Evolutionary conservation across 1,139 yeast genomes (phyloP).

Genomic region (Sporopachydermia cereana): DNA sequence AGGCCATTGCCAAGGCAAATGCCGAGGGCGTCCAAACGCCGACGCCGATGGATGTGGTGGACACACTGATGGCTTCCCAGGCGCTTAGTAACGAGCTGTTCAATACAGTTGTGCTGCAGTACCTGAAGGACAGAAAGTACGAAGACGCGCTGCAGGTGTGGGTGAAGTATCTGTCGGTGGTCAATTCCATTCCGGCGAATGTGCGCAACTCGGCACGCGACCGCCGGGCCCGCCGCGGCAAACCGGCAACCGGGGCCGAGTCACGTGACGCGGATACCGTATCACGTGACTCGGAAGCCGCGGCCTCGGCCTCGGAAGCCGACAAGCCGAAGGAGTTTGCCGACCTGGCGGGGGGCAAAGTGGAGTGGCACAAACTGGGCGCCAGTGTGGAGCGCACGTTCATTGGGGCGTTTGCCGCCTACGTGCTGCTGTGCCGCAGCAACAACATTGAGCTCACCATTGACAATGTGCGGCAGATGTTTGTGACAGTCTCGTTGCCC

Average conservation of each 20-base stretch:
- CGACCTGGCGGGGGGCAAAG: not conserved
- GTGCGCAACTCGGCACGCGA: not conserved
- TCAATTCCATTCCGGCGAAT: not conserved
- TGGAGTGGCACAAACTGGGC: not conserved
- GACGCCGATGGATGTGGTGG: not conserved
- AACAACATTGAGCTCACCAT: not conserved
- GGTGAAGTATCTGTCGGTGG: not conserved
- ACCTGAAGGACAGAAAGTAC: not conserved
- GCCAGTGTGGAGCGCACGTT: not conserved
- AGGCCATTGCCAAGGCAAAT: not conserved
- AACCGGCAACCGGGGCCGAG: not conserved
- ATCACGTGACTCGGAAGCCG: not conserved
- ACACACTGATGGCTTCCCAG: not conserved
- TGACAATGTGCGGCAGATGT: not conserved
- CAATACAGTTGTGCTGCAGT: not conserved
- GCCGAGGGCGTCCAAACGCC: not conserved
- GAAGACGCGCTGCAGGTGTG: conserved; percentile 3
- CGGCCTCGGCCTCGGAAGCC: too few relatives aligned
- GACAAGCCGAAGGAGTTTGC: not conserved
- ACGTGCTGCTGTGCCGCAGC: not conserved
- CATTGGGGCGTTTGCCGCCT: not conserved
- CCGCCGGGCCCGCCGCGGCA: not conserved
- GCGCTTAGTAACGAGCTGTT: not conserved
- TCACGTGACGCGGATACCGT: not conserved
- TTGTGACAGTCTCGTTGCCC: not conserved